These are phyloP conservation scores for Erodium chrysanthum DNA, from an alignment of 441 rosid species.

Conservation along the genomic window DNA sequence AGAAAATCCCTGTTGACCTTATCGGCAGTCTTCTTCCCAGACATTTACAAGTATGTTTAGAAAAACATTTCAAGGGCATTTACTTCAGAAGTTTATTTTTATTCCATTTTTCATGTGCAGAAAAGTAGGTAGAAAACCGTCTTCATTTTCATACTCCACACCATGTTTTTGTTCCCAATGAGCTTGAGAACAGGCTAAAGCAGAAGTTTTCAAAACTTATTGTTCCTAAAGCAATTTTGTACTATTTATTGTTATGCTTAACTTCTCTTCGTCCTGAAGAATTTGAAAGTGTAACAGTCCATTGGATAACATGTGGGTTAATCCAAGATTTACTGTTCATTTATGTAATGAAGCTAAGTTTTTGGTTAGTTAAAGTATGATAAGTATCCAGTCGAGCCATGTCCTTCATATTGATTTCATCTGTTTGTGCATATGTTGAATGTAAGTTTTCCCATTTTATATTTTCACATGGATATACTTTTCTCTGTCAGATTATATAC, in stretches of 20 bases:
- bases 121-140: not conserved
- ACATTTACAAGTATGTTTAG: slow-evolving; percentile 37
- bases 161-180: slow-evolving; percentile 2
- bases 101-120: not conserved
- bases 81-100: slow-evolving; percentile 10
- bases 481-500: slow-evolving; percentile 36
- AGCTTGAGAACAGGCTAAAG: not conserved
- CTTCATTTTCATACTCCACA: slow-evolving; percentile 1
- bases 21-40: slow-evolving; percentile 45
- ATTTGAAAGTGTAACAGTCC: not conserved
- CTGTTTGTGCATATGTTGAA: not conserved
- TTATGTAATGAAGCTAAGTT: not conserved
- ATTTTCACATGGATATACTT: slow-evolving; percentile 8
- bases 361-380: not conserved
- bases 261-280: not conserved
- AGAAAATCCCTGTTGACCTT: slow-evolving; percentile 42
- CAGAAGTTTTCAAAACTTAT: not conserved
- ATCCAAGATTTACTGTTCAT: not conserved
- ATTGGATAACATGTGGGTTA: not conserved
- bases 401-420: not conserved
- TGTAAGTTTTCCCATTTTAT: not conserved
- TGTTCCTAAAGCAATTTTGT: not conserved
- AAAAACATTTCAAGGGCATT: slow-evolving; percentile 8
- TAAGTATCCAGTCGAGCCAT: not conserved
- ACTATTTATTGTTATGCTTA: not conserved